Conservation (phyloP, 495 filamentous ascomycete species). For the Neurospora sp. region DNA sequence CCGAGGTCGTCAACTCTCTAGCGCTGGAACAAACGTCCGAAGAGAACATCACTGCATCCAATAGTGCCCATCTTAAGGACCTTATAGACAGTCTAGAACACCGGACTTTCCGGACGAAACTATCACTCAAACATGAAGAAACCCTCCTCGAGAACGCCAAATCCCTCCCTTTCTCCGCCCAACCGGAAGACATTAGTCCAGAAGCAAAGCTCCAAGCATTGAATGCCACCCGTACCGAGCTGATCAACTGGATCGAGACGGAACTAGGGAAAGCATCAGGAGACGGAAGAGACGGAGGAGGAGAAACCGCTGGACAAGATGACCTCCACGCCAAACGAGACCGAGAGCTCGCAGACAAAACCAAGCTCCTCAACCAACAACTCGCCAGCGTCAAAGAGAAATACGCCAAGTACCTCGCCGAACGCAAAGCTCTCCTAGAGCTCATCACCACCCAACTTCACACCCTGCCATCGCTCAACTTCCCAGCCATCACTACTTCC, state of each 20-base stretch:
- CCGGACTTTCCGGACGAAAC: conserved; percentile 52
- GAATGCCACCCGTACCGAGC: conserved; percentile 46
- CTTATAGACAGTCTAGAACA: conserved; percentile 54
- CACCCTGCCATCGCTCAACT: neutral
- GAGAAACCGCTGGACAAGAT: conserved; percentile 26
- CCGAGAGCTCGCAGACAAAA: conserved; percentile 8
- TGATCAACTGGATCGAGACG: conserved; percentile 64
- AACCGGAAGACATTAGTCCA: conserved; percentile 19
- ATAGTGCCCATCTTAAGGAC: conserved; percentile 30
- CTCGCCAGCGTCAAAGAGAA: conserved; percentile 37
- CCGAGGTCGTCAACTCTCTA: conserved; percentile 34
- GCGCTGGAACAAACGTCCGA: conserved; percentile 20
- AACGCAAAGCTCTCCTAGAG: conserved; percentile 34
- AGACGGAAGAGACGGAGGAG: conserved; percentile 15
- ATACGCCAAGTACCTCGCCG: conserved; percentile 35
- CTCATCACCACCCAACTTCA: conserved; percentile 15
- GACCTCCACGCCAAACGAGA: conserved; percentile 19
- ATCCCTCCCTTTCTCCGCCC: conserved; percentile 18
- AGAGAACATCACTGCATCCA: neutral
- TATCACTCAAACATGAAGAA: conserved; percentile 52
- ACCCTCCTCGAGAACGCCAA: conserved; percentile 49
- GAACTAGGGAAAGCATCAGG: conserved; percentile 47
- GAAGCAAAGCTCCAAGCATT: conserved; percentile 38
- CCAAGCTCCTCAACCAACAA: conserved; percentile 37
- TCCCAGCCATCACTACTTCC: neutral